Base-by-base conservation (phyloP, 495 filamentous ascomycete genomes). In the Trichoderma parareesei region DNA sequence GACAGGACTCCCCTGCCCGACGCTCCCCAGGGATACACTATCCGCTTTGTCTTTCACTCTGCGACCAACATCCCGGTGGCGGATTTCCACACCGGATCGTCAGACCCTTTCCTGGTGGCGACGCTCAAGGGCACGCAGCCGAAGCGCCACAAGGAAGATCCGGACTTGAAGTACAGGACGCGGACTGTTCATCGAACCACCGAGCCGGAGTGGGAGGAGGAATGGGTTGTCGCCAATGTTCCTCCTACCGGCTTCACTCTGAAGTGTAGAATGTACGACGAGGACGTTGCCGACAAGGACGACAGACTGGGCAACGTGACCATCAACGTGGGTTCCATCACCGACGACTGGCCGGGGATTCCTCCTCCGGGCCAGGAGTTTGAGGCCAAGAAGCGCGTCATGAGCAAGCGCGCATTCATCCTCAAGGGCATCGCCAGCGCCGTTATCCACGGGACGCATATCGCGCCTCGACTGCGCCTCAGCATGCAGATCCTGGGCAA, bases 161-260 rank as follows among this genome's bases (percentile, higher is more conserved):
- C 91, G 0, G 74, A 81, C 4, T 74, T 94, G 40, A 75, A 77
- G n/a, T 85, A 87, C 66, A 86, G 93, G 5, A 95, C 92, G 0
- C 85, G 82, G 0, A 97, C 93, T 0, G 74, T 93, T 13, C 85
- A 86, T 57, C 84, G 78, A 62, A 85, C 81, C 46, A 84, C 82
- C 7, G 82, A 94, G 67, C 91, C 93, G 0, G 78, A 76, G 18
- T 98, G 93, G 93, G 84, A 96, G 48, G 82, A 84, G 20, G 85
- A 90, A 41, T 98, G 93, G 93, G 84, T 90, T 43, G 87, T 98
- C 41, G 88, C 90, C 59, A 93, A 96, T 69, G 81, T 98, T 0
- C 91, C 93, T 0, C 76, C 84, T 0, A 84, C 82, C 1, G 93
- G 93, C 1, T 93, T 94, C 72, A 79, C 77, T 64, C 77, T 98